Percentiles rank a stretch among this genome's conserved stretches.
These are phyloP conservation scores for Eucalyptus dawsonii DNA, from an alignment of 345 rosid genomes.

Conservation along the genomic window DNA sequence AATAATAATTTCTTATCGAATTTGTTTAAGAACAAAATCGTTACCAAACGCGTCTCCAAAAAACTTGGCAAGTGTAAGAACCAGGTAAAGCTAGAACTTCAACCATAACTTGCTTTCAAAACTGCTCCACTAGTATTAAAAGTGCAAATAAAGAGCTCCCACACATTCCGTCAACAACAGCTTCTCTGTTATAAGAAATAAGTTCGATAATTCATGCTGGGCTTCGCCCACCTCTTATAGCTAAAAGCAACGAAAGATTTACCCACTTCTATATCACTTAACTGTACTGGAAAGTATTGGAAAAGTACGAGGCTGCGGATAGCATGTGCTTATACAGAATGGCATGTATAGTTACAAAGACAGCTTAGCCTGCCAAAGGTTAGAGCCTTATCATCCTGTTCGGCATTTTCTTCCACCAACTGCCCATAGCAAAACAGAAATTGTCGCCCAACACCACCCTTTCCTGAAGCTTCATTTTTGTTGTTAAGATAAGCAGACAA, in stretches of 20 bases:
- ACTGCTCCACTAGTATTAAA: not conserved
- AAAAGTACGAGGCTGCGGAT: not conserved
- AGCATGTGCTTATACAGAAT: not conserved
- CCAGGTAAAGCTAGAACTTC: not conserved
- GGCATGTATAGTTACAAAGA: not conserved
- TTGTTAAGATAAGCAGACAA: not conserved
- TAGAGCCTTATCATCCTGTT: not conserved
- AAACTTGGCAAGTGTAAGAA: not conserved
- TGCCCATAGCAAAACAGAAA: not conserved
- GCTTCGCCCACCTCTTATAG: not conserved
- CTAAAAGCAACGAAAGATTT: not conserved
- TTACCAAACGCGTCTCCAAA: fast-evolving
- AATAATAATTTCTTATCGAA: fast-evolving
- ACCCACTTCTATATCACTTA: not conserved
- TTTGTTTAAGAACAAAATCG: fast-evolving
- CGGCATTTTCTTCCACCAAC: not conserved
- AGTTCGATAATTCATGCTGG: not conserved
- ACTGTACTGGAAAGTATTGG: not conserved
- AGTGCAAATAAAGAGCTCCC: not conserved
- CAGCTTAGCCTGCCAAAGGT: not conserved
- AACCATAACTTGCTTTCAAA: not conserved
- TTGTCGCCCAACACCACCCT: not conserved
- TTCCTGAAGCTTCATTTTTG: not conserved
- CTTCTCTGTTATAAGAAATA: not conserved
- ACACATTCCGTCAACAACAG: not conserved